A percentile compares a stretch with the other conserved stretches of the same genome.
phyloP scores from a whole-genome alignment of 208 protist species.

The Trypanosoma melophagium region DNA sequence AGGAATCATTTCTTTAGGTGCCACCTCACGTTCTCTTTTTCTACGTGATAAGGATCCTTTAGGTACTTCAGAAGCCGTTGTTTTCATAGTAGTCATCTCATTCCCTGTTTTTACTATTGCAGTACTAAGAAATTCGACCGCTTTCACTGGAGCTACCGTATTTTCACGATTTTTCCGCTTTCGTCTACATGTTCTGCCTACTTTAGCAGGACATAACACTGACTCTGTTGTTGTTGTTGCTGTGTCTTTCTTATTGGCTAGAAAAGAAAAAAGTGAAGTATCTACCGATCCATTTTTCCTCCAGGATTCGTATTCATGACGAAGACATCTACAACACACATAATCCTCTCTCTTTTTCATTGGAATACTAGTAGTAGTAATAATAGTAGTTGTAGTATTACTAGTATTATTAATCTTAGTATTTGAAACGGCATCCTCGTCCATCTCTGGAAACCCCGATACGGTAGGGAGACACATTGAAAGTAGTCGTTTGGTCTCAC shows the following conservation, averaged over 20 bases:
- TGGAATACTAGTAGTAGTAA: too few species aligned
- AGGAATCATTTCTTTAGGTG: not conserved
- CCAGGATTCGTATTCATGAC: not conserved
- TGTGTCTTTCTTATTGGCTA: too few species aligned
- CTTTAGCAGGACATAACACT: too few species aligned
- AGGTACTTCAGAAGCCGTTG: constrained; percentile 5
- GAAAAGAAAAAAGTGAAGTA: too few species aligned
- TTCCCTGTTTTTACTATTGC: not conserved
- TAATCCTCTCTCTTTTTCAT: constrained; percentile 12
- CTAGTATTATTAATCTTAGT: constrained; percentile 2
- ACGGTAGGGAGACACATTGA: not conserved
- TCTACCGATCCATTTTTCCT: not conserved
- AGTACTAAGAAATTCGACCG: not conserved
- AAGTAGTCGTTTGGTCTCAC: constrained; percentile 12
- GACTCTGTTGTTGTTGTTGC: too few species aligned
- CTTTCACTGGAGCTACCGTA: not conserved
- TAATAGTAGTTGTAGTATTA: not conserved
- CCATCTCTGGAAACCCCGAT: too few species aligned
- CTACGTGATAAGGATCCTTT: constrained; percentile 30
- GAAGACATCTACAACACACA: constrained; percentile 25
- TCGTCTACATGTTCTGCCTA: constrained; percentile 12
- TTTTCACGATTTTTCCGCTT: constrained; percentile 16
- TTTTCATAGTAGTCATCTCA: not conserved
- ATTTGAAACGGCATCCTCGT: not conserved
- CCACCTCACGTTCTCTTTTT: constrained; percentile 11